Conservation (phyloP, 1,139 yeast species). For the Tardiomyces blankii region DNA sequence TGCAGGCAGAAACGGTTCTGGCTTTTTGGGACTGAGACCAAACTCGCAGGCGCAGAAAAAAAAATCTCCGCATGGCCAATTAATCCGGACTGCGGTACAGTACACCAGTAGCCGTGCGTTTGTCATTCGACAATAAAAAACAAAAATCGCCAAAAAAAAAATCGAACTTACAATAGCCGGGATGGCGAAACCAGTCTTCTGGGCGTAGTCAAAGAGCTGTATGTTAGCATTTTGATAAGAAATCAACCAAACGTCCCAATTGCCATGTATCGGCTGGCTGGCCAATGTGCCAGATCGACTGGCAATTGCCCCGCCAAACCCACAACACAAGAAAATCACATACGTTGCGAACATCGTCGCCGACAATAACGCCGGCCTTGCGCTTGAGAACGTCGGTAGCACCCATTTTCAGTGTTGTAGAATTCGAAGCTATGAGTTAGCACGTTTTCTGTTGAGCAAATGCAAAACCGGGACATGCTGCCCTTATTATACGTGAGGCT, state of each 20-base stretch:
- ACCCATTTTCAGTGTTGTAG: background rate
- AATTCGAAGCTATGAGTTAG: background rate
- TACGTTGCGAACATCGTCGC: conserved; percentile 75
- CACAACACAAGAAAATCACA: conserved; percentile 3
- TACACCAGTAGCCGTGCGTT: too few species aligned
- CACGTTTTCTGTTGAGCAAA: background rate
- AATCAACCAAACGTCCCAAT: too few species aligned
- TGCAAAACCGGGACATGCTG: background rate
- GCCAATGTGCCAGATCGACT: too few species aligned
- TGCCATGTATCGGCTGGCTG: too few species aligned
- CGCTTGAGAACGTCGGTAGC: conserved; percentile 56
- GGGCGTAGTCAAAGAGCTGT: conserved; percentile 80
- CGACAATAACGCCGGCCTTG: conserved; percentile 97
- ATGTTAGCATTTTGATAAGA: conserved; percentile 24
- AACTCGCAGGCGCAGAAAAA: too few species aligned
- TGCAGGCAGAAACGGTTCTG: too few species aligned
- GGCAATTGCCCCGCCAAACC: too few species aligned
- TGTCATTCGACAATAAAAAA: background rate
- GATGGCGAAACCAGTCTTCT: conserved; percentile 86
- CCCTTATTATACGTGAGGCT: background rate
- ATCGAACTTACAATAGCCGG: conserved; percentile 56
- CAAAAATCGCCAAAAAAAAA: background rate
- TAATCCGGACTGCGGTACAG: too few species aligned
- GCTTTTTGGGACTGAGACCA: too few species aligned
- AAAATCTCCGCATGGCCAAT: too few species aligned